Evolutionary conservation across 164 flowering plant genomes (phyloP).

Genomic region (Chloranthus sessilifolius): DNA sequence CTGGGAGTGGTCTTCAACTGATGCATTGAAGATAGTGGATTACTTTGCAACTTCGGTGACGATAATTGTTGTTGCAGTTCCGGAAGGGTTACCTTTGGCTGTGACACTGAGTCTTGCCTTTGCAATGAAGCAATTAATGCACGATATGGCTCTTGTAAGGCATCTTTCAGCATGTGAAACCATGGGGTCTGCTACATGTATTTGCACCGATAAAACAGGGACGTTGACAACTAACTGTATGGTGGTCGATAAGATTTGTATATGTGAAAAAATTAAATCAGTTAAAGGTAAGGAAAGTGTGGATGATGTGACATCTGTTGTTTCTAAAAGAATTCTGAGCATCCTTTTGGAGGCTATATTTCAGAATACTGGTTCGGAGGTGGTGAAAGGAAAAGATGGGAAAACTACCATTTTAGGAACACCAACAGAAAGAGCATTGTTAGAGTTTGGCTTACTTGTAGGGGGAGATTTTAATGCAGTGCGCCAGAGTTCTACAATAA

Average conservation of each 20-base stretch:
- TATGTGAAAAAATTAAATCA: conserved; percentile 25
- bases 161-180: conserved; percentile 59
- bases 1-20: conserved; percentile 31
- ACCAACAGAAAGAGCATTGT: conserved; percentile 71
- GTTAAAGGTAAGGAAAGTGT: conserved; percentile 10
- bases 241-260: conserved; percentile 36
- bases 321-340: conserved; percentile 18
- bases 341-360: conserved; percentile 38
- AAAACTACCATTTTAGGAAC: conserved; percentile 48
- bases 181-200: conserved; percentile 51
- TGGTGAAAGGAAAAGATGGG: conserved; percentile 53
- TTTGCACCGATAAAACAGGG: conserved; percentile 61
- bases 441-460: conserved; percentile 60
- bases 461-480: conserved; percentile 46
- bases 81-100: conserved; percentile 57
- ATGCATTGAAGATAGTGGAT: conserved; percentile 35
- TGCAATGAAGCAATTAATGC: conserved; percentile 53
- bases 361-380: conserved; percentile 49
- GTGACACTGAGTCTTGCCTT: conserved; percentile 58
- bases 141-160: conserved; percentile 40
- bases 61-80: conserved; percentile 54
- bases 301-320: conserved; percentile 10
- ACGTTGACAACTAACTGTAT: conserved; percentile 52
- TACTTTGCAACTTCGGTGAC: conserved; percentile 52
- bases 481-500: conserved; percentile 26